Evolutionary conservation across 2,329 filamentous ascomycete genomes (phyloP).

Genomic region (Xylaria arbuscula): DNA sequence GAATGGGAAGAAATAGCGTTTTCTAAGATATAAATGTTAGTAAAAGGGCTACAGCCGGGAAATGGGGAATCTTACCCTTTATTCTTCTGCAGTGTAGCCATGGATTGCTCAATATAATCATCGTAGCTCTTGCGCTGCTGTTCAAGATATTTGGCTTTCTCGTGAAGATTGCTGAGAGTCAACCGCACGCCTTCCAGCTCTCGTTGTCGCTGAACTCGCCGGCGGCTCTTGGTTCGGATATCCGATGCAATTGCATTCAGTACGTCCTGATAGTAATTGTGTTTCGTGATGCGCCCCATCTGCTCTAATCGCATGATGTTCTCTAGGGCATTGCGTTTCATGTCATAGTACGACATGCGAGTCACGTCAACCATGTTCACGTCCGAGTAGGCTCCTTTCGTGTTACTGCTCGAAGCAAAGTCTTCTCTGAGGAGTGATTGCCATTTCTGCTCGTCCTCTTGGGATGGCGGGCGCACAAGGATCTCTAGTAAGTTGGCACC

Average conservation of each 20-base stretch:
- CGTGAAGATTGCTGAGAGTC: constrained; percentile 79
- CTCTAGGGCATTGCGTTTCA: constrained; percentile 92
- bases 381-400: constrained; percentile 89
- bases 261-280: constrained; percentile 97
- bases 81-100: constrained; percentile 96
- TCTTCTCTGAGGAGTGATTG: constrained; percentile 83
- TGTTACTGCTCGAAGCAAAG: constrained; percentile 73
- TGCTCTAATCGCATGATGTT: constrained; percentile 92
- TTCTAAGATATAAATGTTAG: constrained; percentile 11
- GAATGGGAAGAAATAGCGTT: constrained; percentile 73
- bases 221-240: constrained; percentile 95
- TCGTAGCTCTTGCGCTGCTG: constrained; percentile 97
- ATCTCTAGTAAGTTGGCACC: constrained; percentile 95
- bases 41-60: background rate
- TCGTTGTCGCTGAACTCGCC: constrained; percentile 88
- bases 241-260: constrained; percentile 96
- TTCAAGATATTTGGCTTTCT: constrained; percentile 92
- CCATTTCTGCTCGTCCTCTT: constrained; percentile 93
- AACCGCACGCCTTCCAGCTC: constrained; percentile 87
- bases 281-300: constrained; percentile 84
- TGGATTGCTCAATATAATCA: constrained; percentile 98
- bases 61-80: constrained; percentile 72
- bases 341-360: constrained; percentile 86
- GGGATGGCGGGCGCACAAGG: constrained; percentile 85
- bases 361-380: constrained; percentile 89